Conservation (phyloP, 176 grass and related monocot genomes). For the Tuctoria greenei region DNA sequence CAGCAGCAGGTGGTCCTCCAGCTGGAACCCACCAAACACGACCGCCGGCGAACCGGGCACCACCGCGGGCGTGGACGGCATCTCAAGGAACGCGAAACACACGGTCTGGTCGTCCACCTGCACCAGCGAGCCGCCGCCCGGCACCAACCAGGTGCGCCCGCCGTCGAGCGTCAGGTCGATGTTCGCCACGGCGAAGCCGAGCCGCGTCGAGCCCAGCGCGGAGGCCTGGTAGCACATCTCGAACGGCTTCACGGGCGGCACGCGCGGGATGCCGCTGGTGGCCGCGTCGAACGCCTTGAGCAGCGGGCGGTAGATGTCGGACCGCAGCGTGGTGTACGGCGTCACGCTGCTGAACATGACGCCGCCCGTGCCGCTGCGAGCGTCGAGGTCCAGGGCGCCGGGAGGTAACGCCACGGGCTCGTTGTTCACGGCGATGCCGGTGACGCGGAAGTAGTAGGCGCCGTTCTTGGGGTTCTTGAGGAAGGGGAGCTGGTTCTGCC, state of each 20-base stretch:
- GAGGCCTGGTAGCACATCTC: constrained; percentile 27
- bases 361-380: neutral
- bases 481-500: neutral
- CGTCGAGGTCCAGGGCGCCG: neutral
- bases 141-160: constrained; percentile 27
- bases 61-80: neutral
- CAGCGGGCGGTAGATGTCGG: constrained; percentile 18
- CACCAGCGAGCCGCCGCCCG: constrained; percentile 25
- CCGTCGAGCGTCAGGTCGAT: constrained; percentile 17
- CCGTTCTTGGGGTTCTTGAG: neutral
- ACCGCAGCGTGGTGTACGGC: constrained; percentile 4
- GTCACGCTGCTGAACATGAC: constrained; percentile 9
- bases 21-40: constrained; percentile 21
- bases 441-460: constrained; percentile 10
- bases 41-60: neutral
- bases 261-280: neutral
- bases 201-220: neutral
- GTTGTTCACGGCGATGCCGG: constrained; percentile 6
- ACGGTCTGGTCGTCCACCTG: neutral
- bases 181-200: constrained; percentile 23
- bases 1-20: constrained; percentile 28
- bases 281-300: neutral
- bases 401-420: neutral
- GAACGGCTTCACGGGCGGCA: constrained; percentile 12
- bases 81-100: constrained; percentile 36